Conservation (phyloP, 805 yeast genomes). For the Spathaspora boniae region DNA sequence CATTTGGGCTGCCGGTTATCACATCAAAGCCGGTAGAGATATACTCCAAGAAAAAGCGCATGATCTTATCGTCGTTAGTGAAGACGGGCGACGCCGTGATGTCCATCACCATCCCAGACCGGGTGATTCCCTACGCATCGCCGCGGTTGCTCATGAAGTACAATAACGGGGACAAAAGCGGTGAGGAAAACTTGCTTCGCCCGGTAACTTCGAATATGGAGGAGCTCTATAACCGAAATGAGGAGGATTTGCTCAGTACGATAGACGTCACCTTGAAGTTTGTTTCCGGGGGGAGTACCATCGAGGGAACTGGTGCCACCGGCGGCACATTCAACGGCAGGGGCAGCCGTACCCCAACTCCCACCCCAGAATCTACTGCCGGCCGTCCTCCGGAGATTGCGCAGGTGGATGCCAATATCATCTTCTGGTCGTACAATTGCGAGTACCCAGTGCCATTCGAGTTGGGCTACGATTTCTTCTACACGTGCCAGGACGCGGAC, state of each 20-base stretch:
- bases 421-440: conserved; percentile 39
- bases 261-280: conserved; percentile 28
- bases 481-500: conserved; percentile 17
- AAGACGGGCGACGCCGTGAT: conserved; percentile 34
- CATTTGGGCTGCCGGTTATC: too few relatives aligned
- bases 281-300: conserved; percentile 17
- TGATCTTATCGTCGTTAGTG: conserved; percentile 28
- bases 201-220: conserved; percentile 23
- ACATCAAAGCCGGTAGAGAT: conserved; percentile 23
- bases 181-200: conserved; percentile 10
- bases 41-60: conserved; percentile 35
- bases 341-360: too few relatives aligned
- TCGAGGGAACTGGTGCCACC: too few relatives aligned
- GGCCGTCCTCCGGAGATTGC: conserved; percentile 38
- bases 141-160: conserved; percentile 36
- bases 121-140: conserved; percentile 32
- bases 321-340: too few relatives aligned
- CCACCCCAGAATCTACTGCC: too few relatives aligned
- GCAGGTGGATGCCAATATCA: conserved; percentile 32
- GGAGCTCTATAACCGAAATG: conserved; percentile 29
- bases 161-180: conserved; percentile 20
- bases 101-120: conserved; percentile 30
- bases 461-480: conserved; percentile 40
- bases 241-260: conserved; percentile 17
- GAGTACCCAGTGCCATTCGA: conserved; percentile 40